These are phyloP conservation scores for Camellia oleifera DNA, from an alignment of 179 eudicot species.

Conservation along the genomic window DNA sequence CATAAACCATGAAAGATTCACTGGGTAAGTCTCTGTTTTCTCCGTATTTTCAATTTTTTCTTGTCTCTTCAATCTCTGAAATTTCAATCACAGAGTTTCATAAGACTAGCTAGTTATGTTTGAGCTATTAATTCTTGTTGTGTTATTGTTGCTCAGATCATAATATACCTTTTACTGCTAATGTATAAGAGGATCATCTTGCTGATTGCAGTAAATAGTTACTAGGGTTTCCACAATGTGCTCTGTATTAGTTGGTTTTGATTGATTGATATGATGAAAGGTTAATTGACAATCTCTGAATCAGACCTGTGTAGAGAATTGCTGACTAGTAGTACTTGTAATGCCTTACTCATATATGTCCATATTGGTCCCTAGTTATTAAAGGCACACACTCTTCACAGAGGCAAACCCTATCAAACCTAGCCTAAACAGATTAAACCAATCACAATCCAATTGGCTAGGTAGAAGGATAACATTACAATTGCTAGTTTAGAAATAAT, in stretches of 20 bases:
- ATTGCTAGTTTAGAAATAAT: too few species aligned
- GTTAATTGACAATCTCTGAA: neutral
- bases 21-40: conserved; percentile 17
- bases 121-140: neutral
- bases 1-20: conserved; percentile 22
- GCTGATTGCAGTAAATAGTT: neutral
- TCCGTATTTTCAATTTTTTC: neutral
- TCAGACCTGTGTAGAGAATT: neutral
- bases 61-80: neutral
- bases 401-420: too few species aligned
- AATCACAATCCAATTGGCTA: too few species aligned
- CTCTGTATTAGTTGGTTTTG: neutral
- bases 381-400: too few species aligned
- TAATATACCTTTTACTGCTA: neutral
- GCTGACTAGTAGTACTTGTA: neutral
- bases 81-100: neutral
- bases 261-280: neutral
- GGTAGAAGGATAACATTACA: too few species aligned
- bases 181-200: neutral
- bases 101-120: neutral
- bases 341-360: neutral
- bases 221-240: neutral
- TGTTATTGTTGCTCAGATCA: neutral
- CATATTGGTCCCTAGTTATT: neutral
- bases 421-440: too few species aligned